These are phyloP conservation scores for Lactarius hatsudake DNA, from an alignment of 768 basidiomycete species.

Conservation along the genomic window DNA sequence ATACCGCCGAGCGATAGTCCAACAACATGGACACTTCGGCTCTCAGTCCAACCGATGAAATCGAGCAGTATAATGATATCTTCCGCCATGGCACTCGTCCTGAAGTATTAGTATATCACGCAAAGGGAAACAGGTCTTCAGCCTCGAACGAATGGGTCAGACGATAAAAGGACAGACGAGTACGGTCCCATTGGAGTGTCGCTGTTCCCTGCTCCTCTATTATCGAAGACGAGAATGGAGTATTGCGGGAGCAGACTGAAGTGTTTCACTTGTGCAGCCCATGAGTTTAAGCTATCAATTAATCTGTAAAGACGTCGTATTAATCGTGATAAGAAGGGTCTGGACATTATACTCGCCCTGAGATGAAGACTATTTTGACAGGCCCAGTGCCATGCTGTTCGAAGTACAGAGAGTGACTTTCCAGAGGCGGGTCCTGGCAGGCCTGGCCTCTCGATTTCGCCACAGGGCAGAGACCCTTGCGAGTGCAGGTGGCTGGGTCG, in stretches of 20 bases:
- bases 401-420: slow-evolving; percentile 75
- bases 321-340: background rate
- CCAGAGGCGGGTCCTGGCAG: slow-evolving; percentile 42
- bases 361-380: slow-evolving; percentile 69
- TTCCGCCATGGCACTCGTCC: slow-evolving; percentile 75
- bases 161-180: slow-evolving; percentile 46
- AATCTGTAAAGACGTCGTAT: slow-evolving; percentile 40
- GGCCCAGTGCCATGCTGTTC: slow-evolving; percentile 71
- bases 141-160: background rate
- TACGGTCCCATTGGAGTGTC: slow-evolving; percentile 72
- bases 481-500: slow-evolving; percentile 56
- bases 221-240: slow-evolving; percentile 74
- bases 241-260: slow-evolving; percentile 55
- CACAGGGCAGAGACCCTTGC: slow-evolving; percentile 74
- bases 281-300: slow-evolving; percentile 61
- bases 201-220: slow-evolving; percentile 80
- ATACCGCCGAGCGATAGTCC: slow-evolving; percentile 80
- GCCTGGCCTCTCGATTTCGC: slow-evolving; percentile 45
- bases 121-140: background rate
- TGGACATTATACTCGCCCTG: slow-evolving; percentile 48
- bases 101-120: slow-evolving; percentile 30
- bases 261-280: slow-evolving; percentile 62
- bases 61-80: slow-evolving; percentile 67
- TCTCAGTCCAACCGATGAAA: slow-evolving; percentile 65
- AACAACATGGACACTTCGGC: slow-evolving; percentile 64